Conservation (phyloP, 495 filamentous ascomycete genomes). For the Penicillium robsamsonii region DNA sequence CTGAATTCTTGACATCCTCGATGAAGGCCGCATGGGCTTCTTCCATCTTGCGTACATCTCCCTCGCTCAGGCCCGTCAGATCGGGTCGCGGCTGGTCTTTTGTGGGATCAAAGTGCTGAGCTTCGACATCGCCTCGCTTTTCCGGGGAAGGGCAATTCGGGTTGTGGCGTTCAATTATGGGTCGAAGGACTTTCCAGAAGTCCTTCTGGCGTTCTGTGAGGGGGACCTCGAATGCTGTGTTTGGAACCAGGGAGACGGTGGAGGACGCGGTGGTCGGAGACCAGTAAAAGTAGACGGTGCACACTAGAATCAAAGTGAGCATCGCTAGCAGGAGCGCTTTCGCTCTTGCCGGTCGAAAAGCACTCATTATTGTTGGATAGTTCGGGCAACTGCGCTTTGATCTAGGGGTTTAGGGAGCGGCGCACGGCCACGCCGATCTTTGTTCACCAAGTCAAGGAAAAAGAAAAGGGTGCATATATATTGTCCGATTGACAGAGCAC, state of each 20-base stretch:
- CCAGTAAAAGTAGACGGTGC: constrained; percentile 36
- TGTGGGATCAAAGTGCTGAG: constrained; percentile 35
- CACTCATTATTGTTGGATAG: constrained; percentile 22
- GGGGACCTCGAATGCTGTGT: constrained; percentile 35
- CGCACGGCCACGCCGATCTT: constrained; percentile 25
- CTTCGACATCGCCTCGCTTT: constrained; percentile 18
- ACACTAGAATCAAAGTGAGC: constrained; percentile 29
- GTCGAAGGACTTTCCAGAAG: constrained; percentile 36
- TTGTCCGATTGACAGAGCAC: background rate
- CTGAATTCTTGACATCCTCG: constrained; percentile 28
- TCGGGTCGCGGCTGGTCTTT: constrained; percentile 35
- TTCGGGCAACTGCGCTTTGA: constrained; percentile 1
- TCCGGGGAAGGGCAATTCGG: constrained; percentile 30
- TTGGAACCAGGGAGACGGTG: constrained; percentile 31
- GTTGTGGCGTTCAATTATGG: constrained; percentile 30
- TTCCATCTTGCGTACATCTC: constrained; percentile 35
- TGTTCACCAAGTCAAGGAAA: constrained; percentile 1
- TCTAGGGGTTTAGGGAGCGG: constrained; percentile 16
- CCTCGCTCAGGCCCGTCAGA: constrained; percentile 33
- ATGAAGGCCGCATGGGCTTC: constrained; percentile 46
- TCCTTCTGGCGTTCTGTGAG: constrained; percentile 33
- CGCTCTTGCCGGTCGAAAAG: constrained; percentile 34
- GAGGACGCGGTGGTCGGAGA: constrained; percentile 26
- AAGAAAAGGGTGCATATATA: background rate
- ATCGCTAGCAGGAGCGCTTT: constrained; percentile 29